Evolutionary conservation across 805 yeast species (phyloP).

Genomic region (Priceomyces medius): DNA sequence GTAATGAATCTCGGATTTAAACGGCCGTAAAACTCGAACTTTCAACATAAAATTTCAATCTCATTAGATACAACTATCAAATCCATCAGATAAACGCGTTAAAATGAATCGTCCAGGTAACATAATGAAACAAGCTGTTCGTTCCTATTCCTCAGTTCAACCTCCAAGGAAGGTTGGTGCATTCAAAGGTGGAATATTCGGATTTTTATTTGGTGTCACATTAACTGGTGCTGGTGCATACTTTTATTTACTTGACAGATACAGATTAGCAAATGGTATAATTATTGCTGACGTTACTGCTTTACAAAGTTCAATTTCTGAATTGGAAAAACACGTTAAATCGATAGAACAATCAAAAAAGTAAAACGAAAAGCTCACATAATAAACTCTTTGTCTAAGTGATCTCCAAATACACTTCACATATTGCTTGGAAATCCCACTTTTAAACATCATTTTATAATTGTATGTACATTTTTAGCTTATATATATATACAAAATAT

Average conservation of each 20-base stretch:
- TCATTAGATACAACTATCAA: no score
- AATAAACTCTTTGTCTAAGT: neutral
- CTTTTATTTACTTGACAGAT: constrained; percentile 75
- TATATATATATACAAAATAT: constrained; percentile 4
- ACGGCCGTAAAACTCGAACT: neutral
- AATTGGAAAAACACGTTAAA: constrained; percentile 68
- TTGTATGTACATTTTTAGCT: neutral
- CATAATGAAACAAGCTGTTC: constrained; percentile 15
- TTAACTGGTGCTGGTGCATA: constrained; percentile 74
- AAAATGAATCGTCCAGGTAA: neutral
- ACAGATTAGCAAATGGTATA: constrained; percentile 68
- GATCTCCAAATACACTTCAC: neutral
- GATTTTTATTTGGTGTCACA: constrained; percentile 76
- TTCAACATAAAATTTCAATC: neutral
- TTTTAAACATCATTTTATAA: neutral
- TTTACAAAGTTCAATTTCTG: constrained; percentile 65
- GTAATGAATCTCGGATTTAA: neutral
- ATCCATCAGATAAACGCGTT: no score
- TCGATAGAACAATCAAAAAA: constrained; percentile 46
- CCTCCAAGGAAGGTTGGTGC: constrained; percentile 39
- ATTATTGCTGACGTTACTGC: constrained; percentile 72
- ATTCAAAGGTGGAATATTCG: constrained; percentile 56
- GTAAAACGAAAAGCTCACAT: neutral
- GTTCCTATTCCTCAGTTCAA: constrained; percentile 29
- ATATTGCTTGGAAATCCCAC: neutral